Evolutionary conservation across 2,329 filamentous ascomycete species (phyloP).

Genomic region (Parascedosporium putredinis): DNA sequence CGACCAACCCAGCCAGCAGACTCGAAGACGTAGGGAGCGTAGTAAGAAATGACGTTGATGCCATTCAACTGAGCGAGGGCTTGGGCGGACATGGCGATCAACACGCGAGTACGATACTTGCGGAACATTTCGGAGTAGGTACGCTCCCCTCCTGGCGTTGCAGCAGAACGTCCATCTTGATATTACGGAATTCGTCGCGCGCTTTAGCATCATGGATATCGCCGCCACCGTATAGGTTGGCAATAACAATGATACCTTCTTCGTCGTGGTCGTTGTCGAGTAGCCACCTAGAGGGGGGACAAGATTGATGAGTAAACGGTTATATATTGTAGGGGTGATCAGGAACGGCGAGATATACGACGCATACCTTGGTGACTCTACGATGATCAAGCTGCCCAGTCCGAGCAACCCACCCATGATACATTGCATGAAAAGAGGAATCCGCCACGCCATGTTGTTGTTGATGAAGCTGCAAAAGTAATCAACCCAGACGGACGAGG

Average conservation of each 20-base stretch:
- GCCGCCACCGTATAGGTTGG: slow-evolving; percentile 89
- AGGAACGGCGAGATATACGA: slow-evolving; percentile 6
- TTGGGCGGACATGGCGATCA: slow-evolving; percentile 98
- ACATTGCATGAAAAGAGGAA: slow-evolving; percentile 87
- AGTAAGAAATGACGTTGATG: slow-evolving; percentile 99
- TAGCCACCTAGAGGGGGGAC: slow-evolving; percentile 59
- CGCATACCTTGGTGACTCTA: slow-evolving; percentile 80
- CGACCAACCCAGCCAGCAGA: slow-evolving; percentile 92
- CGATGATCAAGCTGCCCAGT: slow-evolving; percentile 80
- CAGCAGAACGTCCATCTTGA: slow-evolving; percentile 94
- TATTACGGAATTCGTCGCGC: slow-evolving; percentile 91
- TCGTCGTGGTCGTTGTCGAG: slow-evolving; percentile 97
- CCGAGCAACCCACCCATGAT: slow-evolving; percentile 83
- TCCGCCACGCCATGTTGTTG: slow-evolving; percentile 76
- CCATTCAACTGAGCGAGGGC: slow-evolving; percentile 93
- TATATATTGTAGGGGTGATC: neutral
- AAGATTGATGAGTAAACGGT: slow-evolving; percentile 17
- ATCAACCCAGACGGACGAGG: slow-evolving; percentile 96
- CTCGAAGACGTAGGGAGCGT: slow-evolving; percentile 92
- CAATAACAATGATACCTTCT: slow-evolving; percentile 96
- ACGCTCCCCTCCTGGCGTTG: slow-evolving; percentile 88
- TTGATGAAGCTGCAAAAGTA: slow-evolving; percentile 92
- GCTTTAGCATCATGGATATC: slow-evolving; percentile 91
- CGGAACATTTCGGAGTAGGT: slow-evolving; percentile 91
- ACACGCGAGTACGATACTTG: slow-evolving; percentile 80